Base-by-base conservation (phyloP, 441 rosid genomes). In the Hura crepitans region DNA sequence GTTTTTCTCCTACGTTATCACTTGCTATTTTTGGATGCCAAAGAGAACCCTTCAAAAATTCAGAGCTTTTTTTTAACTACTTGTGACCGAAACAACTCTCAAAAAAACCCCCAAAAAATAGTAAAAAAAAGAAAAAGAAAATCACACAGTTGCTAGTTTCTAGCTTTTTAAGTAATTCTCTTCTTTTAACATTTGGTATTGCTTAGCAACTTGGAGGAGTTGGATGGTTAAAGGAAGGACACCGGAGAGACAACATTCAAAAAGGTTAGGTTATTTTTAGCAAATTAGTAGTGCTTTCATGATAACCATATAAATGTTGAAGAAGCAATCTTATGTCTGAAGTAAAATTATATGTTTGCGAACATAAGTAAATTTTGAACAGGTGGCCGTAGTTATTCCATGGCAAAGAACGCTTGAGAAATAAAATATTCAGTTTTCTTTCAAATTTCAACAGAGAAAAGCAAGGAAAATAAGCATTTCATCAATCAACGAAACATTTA, bases 1-100 rank as follows among this genome's bases (percentile, higher is more conserved):
- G 55, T 62, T 66, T 62, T 72, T 10, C 76, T 72, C 62, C 75
- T 27, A 66, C 71, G 64, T 67, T 68, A 54, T 55, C 69, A 67
- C 59, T 68, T 2, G 69, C 46, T 58, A 72, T 57, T 42, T 62
- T 66, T 72, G 68, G 75, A 1, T 47, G 20, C 22, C 10, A 31
- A 7, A 37, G 31, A 54, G 62, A 65, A 58, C 15, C 49, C 35
- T 12, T 55, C 33, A 43, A 57, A 45, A 43, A n/a, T 54, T 69
- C 65, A 45, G 49, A 33, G 28, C 25, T 33, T 56, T 45, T 63
- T 33, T 56, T 45, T 63, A 59, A 46, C 72, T 23, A 37, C 54
- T 68, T 45, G 49, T 39, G 27, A 56, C 71, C 25, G 62, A 54
- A 2, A 6, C 11, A 51, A 31, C 67, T 70, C 62, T 70, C 37